Conservation (phyloP, 495 filamentous ascomycete genomes). For the Lophiostoma macrostomum region DNA sequence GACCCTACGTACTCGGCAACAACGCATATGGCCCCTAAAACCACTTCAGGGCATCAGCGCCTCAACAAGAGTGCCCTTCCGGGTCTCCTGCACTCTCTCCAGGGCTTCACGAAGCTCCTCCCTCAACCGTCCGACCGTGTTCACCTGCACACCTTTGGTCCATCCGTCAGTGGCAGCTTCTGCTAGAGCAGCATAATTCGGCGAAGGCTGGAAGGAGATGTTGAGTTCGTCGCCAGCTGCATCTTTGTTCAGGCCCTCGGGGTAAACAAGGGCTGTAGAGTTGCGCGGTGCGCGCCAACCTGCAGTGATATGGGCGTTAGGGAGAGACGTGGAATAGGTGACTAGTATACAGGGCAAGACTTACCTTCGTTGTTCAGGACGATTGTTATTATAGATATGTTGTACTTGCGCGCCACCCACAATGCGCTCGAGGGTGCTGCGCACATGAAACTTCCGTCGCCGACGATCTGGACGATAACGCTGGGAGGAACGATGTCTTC, state of each 20-base stretch:
- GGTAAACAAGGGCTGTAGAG: slow-evolving; percentile 40
- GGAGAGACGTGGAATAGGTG: too few relatives aligned
- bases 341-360: too few relatives aligned
- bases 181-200: slow-evolving; percentile 89
- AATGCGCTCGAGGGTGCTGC: slow-evolving; percentile 83
- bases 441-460: slow-evolving; percentile 89
- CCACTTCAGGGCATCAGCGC: too few relatives aligned
- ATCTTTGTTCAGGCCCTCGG: slow-evolving; percentile 51
- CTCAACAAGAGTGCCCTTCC: too few relatives aligned
- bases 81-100: too few relatives aligned
- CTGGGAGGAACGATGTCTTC: too few relatives aligned
- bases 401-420: slow-evolving; percentile 85
- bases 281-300: slow-evolving; percentile 44
- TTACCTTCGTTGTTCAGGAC: slow-evolving; percentile 92
- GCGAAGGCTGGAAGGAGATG: slow-evolving; percentile 79
- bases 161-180: slow-evolving; percentile 78
- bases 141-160: slow-evolving; percentile 38
- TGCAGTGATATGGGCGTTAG: too few relatives aligned
- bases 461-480: slow-evolving; percentile 90
- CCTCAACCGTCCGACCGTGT: slow-evolving; percentile 37
- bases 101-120: slow-evolving; percentile 39
- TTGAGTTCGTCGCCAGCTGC: slow-evolving; percentile 84
- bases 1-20: too few relatives aligned
- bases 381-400: slow-evolving; percentile 84
- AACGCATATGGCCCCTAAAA: too few relatives aligned